These are phyloP conservation scores for Colletotrichum tabaci DNA, from an alignment of 2,329 filamentous ascomycete species.

Conservation along the genomic window DNA sequence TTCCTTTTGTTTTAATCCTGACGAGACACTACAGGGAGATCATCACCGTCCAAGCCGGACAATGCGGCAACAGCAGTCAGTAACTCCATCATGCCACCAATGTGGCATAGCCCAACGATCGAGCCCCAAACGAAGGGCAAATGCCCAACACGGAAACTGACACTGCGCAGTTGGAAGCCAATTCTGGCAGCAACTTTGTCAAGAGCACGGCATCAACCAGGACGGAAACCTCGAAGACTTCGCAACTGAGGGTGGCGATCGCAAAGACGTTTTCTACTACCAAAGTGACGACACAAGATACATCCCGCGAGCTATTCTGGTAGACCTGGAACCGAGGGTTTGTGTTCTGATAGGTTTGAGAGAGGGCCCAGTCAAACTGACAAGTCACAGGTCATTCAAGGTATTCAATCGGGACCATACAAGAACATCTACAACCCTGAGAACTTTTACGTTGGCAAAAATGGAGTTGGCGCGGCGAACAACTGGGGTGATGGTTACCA, in stretches of 20 bases:
- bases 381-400: conserved; percentile 79
- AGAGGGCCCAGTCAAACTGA: not conserved
- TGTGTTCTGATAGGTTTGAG: conserved; percentile 43
- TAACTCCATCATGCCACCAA: conserved; percentile 50
- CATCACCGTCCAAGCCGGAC: conserved; percentile 98
- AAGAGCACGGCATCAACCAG: conserved; percentile 97
- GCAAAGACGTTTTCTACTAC: conserved; percentile 99
- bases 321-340: conserved; percentile 94
- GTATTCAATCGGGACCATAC: conserved; percentile 94
- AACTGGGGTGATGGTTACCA: conserved; percentile 99
- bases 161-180: conserved; percentile 84
- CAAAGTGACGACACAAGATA: conserved; percentile 99
- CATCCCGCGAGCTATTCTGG: conserved; percentile 94
- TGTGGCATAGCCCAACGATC: conserved; percentile 1
- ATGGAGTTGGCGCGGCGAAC: conserved; percentile 94
- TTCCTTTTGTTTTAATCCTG: not conserved
- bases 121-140: conserved; percentile 1
- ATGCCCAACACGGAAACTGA: conserved; percentile 48
- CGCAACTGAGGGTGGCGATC: conserved; percentile 96
- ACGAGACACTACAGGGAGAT: conserved; percentile 81
- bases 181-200: conserved; percentile 99
- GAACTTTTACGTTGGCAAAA: conserved; percentile 97
- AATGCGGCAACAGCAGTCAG: conserved; percentile 99
- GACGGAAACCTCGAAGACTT: conserved; percentile 98
- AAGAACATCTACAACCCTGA: conserved; percentile 99